Conservation (phyloP, 1,284 basidiomycete species). For the Omphalotus olearius region DNA sequence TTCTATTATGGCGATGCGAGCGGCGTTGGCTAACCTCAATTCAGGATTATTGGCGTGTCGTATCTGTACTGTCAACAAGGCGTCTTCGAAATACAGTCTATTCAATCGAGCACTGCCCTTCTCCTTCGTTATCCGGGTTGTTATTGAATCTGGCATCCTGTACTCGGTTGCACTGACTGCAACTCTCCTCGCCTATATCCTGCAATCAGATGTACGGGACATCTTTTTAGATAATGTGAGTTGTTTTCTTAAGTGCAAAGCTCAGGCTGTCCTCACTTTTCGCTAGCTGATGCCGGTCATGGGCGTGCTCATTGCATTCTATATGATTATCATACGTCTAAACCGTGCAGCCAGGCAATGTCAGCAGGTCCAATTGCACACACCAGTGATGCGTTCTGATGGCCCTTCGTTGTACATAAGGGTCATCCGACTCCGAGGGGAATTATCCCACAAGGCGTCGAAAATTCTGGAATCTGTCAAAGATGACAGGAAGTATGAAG, state of each 20-base stretch:
- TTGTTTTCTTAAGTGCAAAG: neutral
- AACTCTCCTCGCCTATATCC: neutral
- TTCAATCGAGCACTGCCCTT: no score
- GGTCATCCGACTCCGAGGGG: no score
- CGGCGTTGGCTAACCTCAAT: no score
- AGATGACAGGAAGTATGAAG: no score
- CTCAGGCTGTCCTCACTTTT: no score
- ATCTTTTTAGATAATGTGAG: neutral
- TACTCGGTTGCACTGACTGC: neutral
- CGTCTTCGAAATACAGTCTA: neutral
- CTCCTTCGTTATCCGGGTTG: neutral
- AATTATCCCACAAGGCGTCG: no score
- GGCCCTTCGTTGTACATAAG: no score
- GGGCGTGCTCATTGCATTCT: neutral
- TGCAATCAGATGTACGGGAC: neutral
- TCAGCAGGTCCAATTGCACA: no score
- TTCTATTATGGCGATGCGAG: no score
- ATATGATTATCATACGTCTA: neutral
- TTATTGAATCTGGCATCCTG: conserved; percentile 2
- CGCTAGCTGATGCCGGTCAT: neutral
- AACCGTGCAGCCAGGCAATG: neutral
- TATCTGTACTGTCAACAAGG: neutral
- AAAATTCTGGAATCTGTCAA: no score
- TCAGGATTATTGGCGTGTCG: no score
- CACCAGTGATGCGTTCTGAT: no score